Evolutionary conservation across 2,329 filamentous ascomycete species (phyloP), one percentile per base, ranked within the genome.

Genomic region (Hansfordia pulvinata): DNA sequence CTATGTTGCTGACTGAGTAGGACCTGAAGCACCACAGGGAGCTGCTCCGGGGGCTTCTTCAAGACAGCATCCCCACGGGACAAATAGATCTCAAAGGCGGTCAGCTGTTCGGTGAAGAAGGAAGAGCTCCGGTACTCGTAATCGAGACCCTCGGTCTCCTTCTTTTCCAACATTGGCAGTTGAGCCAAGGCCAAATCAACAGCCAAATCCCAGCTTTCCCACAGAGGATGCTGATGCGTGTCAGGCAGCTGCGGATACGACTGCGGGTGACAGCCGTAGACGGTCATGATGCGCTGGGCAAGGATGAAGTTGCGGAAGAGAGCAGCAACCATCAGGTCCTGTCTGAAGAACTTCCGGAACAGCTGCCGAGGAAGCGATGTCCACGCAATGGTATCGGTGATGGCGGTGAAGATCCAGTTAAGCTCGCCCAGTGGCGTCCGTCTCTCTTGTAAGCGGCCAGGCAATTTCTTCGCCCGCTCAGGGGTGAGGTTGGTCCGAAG

Each of bases 321-420:
- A 2, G 90, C 90, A 9, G 90, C 90, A n/a, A 98, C 90, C 86
- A 98, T 96, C 9, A 98, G 64, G 50, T 98, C 90, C 50, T 98
- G 90, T 21, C 90, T 65, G 53, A 98, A 98, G 33, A 96, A 82
- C 52, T 93, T 93, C 53, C 93, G 86, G 56, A 98, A 98, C 8
- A 94, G 60, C 12, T 85, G 73, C 23, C 88, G 78, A 3, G 86
- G 83, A 4, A 98, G 59, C 5, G 84, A 92, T 17, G 93, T 96
- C 90, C 90, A 98, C 0, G 90, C 90, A 42, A 98, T 98, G 2
- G 88, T 96, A 49, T 98, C 90, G 1, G 90, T 98, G 37, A 98
- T 96, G 29, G 90, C 90, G 1, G 90, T 98, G 47, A 98, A 96
- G 19, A 98, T 98, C 90, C 90, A 98, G 46, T 98, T 98, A 10